Percentiles rank a stretch among this genome's conserved stretches.
phyloP scores from a whole-genome alignment of 148 eudicot species.

The Beta vulgaris region DNA sequence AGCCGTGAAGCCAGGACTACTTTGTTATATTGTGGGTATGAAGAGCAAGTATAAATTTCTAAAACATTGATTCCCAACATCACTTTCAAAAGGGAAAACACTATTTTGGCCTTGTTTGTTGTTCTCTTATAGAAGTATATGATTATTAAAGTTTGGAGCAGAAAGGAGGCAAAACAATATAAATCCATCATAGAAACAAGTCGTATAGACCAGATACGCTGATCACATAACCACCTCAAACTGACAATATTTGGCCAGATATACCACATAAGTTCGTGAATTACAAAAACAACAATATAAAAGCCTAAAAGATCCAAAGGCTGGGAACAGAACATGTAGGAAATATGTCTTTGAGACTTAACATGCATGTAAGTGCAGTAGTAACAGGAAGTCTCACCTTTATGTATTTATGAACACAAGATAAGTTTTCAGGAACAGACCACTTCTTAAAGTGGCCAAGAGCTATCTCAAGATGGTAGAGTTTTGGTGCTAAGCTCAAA shows the following conservation, averaged over 20 bases:
- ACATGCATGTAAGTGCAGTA: background rate
- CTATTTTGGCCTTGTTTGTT: background rate
- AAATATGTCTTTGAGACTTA: background rate
- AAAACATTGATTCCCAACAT: background rate
- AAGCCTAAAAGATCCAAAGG: background rate
- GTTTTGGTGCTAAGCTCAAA: conserved; percentile 86
- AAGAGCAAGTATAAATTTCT: background rate
- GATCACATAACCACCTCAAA: background rate
- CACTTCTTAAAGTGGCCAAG: conserved; percentile 88
- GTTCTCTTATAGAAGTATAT: too few species aligned
- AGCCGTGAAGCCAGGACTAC: background rate
- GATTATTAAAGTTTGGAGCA: too few species aligned
- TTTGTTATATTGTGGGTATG: background rate
- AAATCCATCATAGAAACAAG: background rate
- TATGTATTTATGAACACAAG: conserved; percentile 53
- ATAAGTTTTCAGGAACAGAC: conserved; percentile 62
- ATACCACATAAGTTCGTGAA: background rate
- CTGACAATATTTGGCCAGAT: background rate
- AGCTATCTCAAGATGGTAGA: conserved; percentile 70
- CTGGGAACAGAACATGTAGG: background rate
- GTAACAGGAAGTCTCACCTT: conserved; percentile 36
- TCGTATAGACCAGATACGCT: background rate
- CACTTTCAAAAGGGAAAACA: background rate
- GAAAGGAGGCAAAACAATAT: background rate
- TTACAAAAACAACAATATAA: background rate